Conservation (phyloP, 2,329 filamentous ascomycete species). For the Verticillium nubilum region DNA sequence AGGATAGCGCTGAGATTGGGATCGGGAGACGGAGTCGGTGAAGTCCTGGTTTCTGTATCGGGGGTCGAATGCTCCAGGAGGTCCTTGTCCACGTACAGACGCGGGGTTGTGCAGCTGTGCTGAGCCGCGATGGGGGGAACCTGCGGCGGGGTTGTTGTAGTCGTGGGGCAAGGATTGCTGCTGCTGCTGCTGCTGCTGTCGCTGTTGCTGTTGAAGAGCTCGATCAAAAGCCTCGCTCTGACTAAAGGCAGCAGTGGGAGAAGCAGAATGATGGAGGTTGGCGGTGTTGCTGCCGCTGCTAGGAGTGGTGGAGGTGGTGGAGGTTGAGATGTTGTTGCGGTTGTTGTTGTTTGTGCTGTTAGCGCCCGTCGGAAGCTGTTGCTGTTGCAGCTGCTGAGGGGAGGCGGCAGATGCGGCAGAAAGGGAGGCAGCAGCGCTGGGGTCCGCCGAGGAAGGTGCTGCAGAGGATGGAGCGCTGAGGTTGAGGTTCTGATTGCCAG, state of each 20-base stretch:
- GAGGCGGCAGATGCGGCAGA: neutral
- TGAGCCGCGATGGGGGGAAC: constrained; percentile 17
- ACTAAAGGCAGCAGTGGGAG: constrained; percentile 37
- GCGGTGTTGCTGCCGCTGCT: constrained; percentile 17
- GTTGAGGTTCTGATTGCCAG: neutral
- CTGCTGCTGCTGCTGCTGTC: constrained; percentile 16
- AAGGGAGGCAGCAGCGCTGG: constrained; percentile 1
- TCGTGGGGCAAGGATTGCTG: constrained; percentile 24
- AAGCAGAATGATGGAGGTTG: constrained; percentile 37
- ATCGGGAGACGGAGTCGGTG: constrained; percentile 41
- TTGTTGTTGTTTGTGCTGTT: constrained; percentile 11
- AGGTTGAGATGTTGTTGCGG: constrained; percentile 1
- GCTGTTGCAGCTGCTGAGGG: constrained; percentile 1
- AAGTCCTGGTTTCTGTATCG: constrained; percentile 37
- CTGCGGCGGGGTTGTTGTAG: constrained; percentile 19
- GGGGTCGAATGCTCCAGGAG: constrained; percentile 22
- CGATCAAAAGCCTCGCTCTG: constrained; percentile 42
- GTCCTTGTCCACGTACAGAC: neutral
- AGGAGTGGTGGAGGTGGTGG: constrained; percentile 17
- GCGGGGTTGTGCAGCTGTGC: constrained; percentile 14
- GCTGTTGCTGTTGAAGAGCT: constrained; percentile 18
- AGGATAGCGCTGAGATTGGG: constrained; percentile 46
- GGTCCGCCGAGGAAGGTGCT: constrained; percentile 7
- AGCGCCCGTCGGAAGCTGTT: neutral
- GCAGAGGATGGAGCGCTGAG: constrained; percentile 6